Evolutionary conservation across 2,329 filamentous ascomycete genomes (phyloP), one percentile per base, ranked within the genome.

Genomic region (Chaetothyriales sp.): DNA sequence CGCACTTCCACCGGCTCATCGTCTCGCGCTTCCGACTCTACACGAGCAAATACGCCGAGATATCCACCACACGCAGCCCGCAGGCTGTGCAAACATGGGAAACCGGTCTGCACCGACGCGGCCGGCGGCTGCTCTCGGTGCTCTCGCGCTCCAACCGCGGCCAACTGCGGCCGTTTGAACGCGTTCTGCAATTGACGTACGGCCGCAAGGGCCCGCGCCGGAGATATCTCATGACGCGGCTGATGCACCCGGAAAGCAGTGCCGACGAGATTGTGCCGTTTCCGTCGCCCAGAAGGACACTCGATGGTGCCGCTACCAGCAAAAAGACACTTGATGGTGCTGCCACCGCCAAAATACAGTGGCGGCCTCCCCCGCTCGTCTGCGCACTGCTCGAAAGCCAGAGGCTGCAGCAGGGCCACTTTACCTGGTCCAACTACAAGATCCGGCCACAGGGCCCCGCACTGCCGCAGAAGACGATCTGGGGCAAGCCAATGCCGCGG

Each of bases 71-170:
- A 18, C 22, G 29, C 18, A 25, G 18, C 46, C 3, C 22, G 2
- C 15, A 28, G 8, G 28, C 7, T 18, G 18, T 33, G 9, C 63
- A 25, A 61, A 53, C 37, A 57, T 19, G 18, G 47, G 37, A 52
- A 46, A 50, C 50, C 9, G 44, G 46, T 18, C 53, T 59, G 29
- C 51, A 60, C 28, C 53, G 53, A 25, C 50, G 50, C 18, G 55
- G 45, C 1, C 55, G 71, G 28, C 68, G 73, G 37, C 65, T 65
- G 5, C 63, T 79, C 6, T 70, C 69, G 1, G 56, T 70, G 29
- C 64, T 80, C 18, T 60, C 58, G 43, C 70, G 74, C 47, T 80
- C 78, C 18, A 82, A 81, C 58, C 66, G 74, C 53, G 80, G 79
- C 54, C 75, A 80, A 49, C 57, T 65, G 13, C 64, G 64, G 13